Conservation (phyloP, 2,329 filamentous ascomycete genomes). For the Thielaviopsis euricoi region DNA sequence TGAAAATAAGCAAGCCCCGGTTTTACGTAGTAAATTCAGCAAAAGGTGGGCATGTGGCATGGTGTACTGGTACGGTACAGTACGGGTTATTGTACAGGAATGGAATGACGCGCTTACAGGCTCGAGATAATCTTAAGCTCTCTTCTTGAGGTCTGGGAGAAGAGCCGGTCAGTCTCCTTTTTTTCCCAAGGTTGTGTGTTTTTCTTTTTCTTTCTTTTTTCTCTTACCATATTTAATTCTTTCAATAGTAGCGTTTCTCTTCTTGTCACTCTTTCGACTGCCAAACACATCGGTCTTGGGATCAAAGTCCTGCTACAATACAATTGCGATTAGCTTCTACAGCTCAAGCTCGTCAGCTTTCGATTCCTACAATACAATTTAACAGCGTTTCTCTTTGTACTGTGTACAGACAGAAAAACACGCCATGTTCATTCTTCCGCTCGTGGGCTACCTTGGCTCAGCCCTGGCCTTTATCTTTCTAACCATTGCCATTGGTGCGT, state of each 20-base stretch:
- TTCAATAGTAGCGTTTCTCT: conserved; percentile 1
- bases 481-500: conserved; percentile 74
- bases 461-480: conserved; percentile 83
- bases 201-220: background rate
- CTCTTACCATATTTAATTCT: background rate
- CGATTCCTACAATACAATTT: background rate
- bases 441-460: conserved; percentile 79
- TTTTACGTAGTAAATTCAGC: background rate
- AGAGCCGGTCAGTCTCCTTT: background rate
- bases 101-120: background rate
- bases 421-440: conserved; percentile 86
- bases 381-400: too few species aligned
- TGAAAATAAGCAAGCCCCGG: background rate
- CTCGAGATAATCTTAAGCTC: background rate
- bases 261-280: background rate
- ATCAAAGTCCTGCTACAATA: too few species aligned
- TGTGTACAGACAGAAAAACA: too few species aligned
- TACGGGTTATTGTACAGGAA: too few species aligned
- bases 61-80: background rate
- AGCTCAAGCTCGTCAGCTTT: background rate
- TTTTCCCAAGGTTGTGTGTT: background rate
- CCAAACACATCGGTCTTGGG: too few species aligned
- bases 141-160: background rate
- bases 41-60: background rate
- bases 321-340: background rate